Evolutionary conservation across 768 basidiomycete species (phyloP).

Genomic region (Leccinum obscurum): DNA sequence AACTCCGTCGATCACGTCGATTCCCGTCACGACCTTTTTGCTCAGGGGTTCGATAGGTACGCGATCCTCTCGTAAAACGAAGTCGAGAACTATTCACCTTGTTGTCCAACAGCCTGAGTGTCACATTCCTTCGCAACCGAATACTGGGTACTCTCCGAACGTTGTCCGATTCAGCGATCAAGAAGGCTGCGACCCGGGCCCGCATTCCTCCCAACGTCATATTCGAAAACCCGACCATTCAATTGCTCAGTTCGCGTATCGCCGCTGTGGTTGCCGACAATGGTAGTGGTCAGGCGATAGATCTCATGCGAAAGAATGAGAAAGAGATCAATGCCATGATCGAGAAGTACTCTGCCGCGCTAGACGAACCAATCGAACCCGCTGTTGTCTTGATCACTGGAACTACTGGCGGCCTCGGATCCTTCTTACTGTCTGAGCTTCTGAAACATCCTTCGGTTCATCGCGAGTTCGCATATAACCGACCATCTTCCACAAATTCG

Average conservation of each 20-base stretch:
- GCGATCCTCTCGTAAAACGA: neutral
- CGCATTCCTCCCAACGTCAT: constrained; percentile 35
- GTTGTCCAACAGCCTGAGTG: constrained; percentile 26
- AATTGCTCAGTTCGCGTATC: constrained; percentile 32
- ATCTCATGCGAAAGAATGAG: constrained; percentile 11
- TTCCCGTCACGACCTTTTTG: constrained; percentile 27
- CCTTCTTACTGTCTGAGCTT: constrained; percentile 35
- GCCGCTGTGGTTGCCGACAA: constrained; percentile 6
- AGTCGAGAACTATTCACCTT: neutral
- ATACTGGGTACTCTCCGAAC: constrained; percentile 29
- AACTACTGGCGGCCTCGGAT: constrained; percentile 41
- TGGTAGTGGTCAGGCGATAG: neutral
- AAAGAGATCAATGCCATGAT: constrained; percentile 40
- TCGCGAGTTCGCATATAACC: constrained; percentile 37
- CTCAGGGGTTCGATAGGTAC: constrained; percentile 41
- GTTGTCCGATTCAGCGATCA: constrained; percentile 29
- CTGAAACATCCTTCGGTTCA: constrained; percentile 22
- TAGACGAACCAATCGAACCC: constrained; percentile 12
- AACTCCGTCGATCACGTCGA: constrained; percentile 7
- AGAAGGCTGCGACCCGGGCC: constrained; percentile 19
- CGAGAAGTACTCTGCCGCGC: constrained; percentile 36
- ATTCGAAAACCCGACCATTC: constrained; percentile 42
- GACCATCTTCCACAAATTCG: constrained; percentile 18
- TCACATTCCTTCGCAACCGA: constrained; percentile 31
- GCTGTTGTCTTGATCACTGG: constrained; percentile 41